These are phyloP conservation scores for Arctium minus DNA, from an alignment of 129 eudicot genomes.

Conservation along the genomic window DNA sequence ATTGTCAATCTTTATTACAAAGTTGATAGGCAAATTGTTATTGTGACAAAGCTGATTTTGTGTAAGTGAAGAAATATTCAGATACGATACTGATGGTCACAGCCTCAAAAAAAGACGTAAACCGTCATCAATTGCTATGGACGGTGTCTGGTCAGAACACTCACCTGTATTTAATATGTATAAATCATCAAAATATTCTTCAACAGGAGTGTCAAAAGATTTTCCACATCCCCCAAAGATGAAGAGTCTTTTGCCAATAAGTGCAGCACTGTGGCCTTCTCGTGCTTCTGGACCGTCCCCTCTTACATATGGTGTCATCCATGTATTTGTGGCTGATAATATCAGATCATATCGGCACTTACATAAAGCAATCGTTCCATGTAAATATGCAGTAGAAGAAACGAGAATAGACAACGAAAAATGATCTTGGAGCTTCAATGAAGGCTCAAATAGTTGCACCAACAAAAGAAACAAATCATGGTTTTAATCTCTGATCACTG, in stretches of 20 bases:
- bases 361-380: background rate
- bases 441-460: background rate
- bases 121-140: background rate
- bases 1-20: background rate
- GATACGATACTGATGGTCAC: background rate
- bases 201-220: constrained; percentile 46
- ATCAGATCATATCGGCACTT: constrained; percentile 2
- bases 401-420: background rate
- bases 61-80: background rate
- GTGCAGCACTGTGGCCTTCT: constrained; percentile 98
- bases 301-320: constrained; percentile 73
- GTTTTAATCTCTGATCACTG: background rate
- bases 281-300: constrained; percentile 92
- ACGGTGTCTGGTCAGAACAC: background rate
- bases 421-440: background rate
- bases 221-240: constrained; percentile 97
- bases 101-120: background rate
- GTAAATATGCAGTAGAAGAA: background rate
- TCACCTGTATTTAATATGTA: constrained; percentile 85
- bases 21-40: background rate
- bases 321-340: constrained; percentile 69
- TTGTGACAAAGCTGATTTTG: background rate
- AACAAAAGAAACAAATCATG: background rate
- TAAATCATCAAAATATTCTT: constrained; percentile 86
- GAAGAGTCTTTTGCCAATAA: constrained; percentile 86